Base-by-base conservation (phyloP, 345 rosid genomes). In the Rubroshorea leprosula region DNA sequence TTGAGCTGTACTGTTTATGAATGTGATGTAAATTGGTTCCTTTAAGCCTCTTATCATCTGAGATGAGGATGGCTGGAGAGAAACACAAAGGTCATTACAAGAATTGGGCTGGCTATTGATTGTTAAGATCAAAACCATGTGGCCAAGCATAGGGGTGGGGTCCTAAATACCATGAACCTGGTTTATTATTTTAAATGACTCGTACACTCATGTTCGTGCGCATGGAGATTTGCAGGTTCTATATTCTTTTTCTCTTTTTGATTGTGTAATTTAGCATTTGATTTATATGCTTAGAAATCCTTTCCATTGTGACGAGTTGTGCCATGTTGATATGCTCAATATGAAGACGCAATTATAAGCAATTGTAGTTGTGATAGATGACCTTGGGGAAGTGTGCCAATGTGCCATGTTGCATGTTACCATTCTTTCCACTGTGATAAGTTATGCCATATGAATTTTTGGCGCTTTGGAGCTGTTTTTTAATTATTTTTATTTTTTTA, bases 51-150 rank as follows among this genome's bases (percentile, higher is more conserved):
- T 21, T 44, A 51, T 59, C 35, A 47, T 64, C 48, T 54, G 21
- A 68, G 73, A 74, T 55, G 65, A 63, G 56, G 73, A 58, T 65
- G 45, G 69, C 66, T 54, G 44, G 73, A 72, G 76, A 69, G 74
- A 75, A 77, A 79, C 87, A 81, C 56, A 60, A 55, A 77, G 83
- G 81, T 65, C 68, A 47, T 52, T 71, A 80, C 83, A 81, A 84
- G 64, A 50, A 66, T 70, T 31, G 64, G 72, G 74, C 58, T 72
- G 75, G 77, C 66, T 22, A 39, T 56, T 63, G 49, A 44, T 54
- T 74, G 67, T 73, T 66, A 70, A 61, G 51, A 66, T 68, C 74
- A 4, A 68, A 65, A 64, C 70, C 83, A 79, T 62, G 78, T 60
- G 72, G 56, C 68, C 60, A 61, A 66, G n/a, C n/a, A 64, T 64